Evolutionary conservation across 169 alveolate genomes (phyloP), one percentile per base, ranked within the genome.

Genomic region (Toxoplasma gondii): DNA sequence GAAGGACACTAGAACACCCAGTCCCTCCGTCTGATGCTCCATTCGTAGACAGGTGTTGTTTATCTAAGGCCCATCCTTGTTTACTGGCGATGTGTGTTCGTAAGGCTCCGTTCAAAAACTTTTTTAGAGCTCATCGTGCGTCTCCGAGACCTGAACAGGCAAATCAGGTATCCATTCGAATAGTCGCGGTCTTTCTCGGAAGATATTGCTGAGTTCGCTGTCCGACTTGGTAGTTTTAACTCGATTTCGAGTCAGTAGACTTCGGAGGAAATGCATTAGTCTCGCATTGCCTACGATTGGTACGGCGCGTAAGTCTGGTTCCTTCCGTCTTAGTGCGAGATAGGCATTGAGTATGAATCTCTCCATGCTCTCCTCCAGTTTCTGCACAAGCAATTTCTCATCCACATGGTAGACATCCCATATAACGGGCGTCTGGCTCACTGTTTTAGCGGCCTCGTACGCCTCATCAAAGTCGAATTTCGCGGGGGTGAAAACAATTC

Each of bases 281-380:
- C 64, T 41, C 4, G 90, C 67, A 41, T 82, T 82, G 34, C 90
- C 90, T 7, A 82, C 64, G 34, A 82, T 82, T 9, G 90, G 90
- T 24, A 82, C 36, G 22, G 12, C 31, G 34, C 41, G 90, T 43
- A 82, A 31, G 69, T 82, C 67, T 34, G 41, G 38, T 22, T 39
- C 53, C 1, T 22, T 27, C 64, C 64, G 54, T 7, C 53, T 24
- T 19, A 82, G 69, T 7, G 53, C 90, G 22, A 82, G 54, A 36
- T 82, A 82, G 22, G 54, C 67, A 9, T 5, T 41, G n/a, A 82
- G 27, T 44, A 82, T 29, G 34, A 31, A 82, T 38, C 38, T 5
- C 67, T 82, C 90, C 90, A 82, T 82, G n/a, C 64, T 22, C 64
- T 82, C 90, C 44, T 41, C 38, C 53, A 82, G 67, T 49, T 82